A percentile compares a stretch with the other conserved stretches of the same genome.
These are phyloP conservation scores for Verruconis gallopava DNA, from an alignment of 2,329 filamentous ascomycete genomes.

Conservation along the genomic window DNA sequence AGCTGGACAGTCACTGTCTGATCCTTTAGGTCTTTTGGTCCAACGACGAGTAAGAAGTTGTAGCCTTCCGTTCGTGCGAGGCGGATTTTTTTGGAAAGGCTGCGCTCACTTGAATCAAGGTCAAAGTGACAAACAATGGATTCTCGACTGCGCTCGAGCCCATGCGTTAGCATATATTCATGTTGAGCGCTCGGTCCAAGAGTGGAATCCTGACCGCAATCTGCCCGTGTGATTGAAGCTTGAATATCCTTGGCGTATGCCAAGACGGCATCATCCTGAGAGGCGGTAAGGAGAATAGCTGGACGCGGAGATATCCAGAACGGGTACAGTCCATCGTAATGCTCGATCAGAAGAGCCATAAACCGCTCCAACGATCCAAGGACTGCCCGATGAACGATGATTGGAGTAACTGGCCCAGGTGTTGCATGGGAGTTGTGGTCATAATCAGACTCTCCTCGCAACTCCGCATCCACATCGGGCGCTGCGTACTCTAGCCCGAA, in stretches of 20 bases:
- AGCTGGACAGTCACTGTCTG: constrained; percentile 37
- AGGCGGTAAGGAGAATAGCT: constrained; percentile 60
- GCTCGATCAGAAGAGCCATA: constrained; percentile 74
- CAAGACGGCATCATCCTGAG: constrained; percentile 43
- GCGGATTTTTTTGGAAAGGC: constrained; percentile 48
- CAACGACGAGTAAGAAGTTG: constrained; percentile 60
- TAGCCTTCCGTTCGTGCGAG: constrained; percentile 63
- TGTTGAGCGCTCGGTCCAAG: not conserved
- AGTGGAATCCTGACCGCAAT: not conserved
- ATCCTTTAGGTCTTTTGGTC: constrained; percentile 48
- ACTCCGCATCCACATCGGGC: constrained; percentile 50
- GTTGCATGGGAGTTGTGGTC: not conserved
- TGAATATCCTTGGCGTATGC: constrained; percentile 32
- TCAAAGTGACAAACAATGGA: constrained; percentile 9
- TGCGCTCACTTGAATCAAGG: constrained; percentile 6
- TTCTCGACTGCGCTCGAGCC: not conserved
- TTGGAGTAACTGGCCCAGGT: constrained; percentile 53
- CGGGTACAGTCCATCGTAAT: constrained; percentile 67
- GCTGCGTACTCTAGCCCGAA: constrained; percentile 66
- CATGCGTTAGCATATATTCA: too few species aligned
- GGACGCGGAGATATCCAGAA: constrained; percentile 82
- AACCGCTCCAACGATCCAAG: constrained; percentile 75
- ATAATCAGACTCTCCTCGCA: constrained; percentile 25
- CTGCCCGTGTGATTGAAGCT: constrained; percentile 14
- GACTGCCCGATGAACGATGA: constrained; percentile 75